A percentile compares a stretch with the other conserved stretches of the same genome.
These are phyloP conservation scores for Sclerotinia subarctica DNA, from an alignment of 2,329 filamentous ascomycete genomes.

Conservation along the genomic window DNA sequence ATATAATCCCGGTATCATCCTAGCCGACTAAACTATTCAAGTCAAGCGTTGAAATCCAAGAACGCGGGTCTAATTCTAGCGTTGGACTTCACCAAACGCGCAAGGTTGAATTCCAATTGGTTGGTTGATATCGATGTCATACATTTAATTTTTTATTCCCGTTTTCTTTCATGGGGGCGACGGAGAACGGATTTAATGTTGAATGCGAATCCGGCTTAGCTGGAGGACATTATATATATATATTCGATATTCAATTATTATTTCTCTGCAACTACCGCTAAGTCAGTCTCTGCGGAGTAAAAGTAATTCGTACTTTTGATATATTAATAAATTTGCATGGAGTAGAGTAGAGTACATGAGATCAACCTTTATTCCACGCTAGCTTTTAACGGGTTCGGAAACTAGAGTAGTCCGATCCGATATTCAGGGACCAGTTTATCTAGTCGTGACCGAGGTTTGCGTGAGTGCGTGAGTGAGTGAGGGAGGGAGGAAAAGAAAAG, in stretches of 20 bases:
- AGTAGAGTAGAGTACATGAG: not conserved
- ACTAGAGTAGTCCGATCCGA: not conserved
- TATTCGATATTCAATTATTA: too few relatives aligned
- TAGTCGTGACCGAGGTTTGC: too few relatives aligned
- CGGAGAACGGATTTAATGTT: not conserved
- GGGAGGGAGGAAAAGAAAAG: too few relatives aligned
- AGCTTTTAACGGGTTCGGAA: not conserved
- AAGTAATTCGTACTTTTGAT: too few relatives aligned
- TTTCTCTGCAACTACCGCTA: too few relatives aligned
- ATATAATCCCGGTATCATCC: slow-evolving; percentile 10
- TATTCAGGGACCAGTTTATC: not conserved
- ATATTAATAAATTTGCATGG: too few relatives aligned
- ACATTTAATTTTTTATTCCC: not conserved
- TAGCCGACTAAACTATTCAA: not conserved
- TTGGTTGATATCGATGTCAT: not conserved
- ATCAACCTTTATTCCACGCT: not conserved
- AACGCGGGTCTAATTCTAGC: slow-evolving; percentile 18
- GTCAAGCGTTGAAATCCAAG: not conserved
- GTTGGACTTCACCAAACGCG: not conserved
- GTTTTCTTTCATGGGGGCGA: not conserved
- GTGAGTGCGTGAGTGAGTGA: too few relatives aligned
- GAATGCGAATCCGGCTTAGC: too few relatives aligned
- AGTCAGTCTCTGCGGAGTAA: too few relatives aligned
- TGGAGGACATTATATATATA: too few relatives aligned
- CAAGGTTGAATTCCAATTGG: not conserved